phyloP scores from a whole-genome alignment of 2,329 filamentous ascomycete genomes.

The Botryotinia narcissicola region DNA sequence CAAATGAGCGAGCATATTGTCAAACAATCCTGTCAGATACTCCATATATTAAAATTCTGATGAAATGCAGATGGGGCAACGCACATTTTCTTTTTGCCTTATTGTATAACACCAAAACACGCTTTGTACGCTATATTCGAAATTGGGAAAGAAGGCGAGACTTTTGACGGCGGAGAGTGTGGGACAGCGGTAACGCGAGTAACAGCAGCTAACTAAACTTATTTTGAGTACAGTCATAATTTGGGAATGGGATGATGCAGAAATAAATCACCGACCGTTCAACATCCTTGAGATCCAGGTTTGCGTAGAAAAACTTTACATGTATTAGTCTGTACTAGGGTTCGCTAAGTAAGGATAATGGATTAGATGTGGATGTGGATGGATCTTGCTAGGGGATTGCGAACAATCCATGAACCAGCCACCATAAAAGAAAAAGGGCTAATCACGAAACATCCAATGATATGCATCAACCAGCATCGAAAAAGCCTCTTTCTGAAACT shows the following conservation, averaged over 20 bases:
- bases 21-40: not conserved
- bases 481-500: constrained; percentile 16
- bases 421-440: not conserved
- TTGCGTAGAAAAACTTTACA: constrained; percentile 1
- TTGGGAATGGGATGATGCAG: constrained; percentile 12
- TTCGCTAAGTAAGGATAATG: not conserved
- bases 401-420: constrained; percentile 13
- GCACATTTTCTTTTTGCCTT: not conserved
- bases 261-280: constrained; percentile 18
- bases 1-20: not conserved
- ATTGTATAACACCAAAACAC: not conserved
- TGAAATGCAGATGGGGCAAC: not conserved
- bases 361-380: not conserved
- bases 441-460: constrained; percentile 17
- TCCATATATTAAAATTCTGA: constrained; percentile 14
- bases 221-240: not conserved
- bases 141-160: constrained; percentile 6
- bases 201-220: not conserved
- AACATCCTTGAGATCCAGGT: not conserved
- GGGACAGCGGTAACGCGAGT: constrained; percentile 3
- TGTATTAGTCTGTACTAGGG: not conserved
- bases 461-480: not conserved
- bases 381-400: constrained; percentile 8
- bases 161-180: constrained; percentile 15
- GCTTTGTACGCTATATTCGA: constrained; percentile 9